Evolutionary conservation across 805 yeast genomes (phyloP), one percentile per base, ranked within the genome.

Genomic region (Wickerhamiella galacta): DNA sequence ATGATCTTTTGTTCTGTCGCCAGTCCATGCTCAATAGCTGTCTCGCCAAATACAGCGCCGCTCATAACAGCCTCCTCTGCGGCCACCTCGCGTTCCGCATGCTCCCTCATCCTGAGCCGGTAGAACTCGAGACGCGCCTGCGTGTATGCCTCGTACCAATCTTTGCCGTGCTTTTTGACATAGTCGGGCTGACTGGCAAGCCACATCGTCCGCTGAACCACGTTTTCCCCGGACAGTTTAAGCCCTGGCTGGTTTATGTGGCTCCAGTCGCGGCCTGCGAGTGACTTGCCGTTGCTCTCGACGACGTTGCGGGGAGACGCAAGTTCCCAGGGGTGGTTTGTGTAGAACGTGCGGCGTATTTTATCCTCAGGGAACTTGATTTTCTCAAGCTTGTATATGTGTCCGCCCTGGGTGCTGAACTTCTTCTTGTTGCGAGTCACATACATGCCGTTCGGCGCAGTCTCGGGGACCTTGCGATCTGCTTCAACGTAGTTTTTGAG

Each of bases 321-420:
- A 34, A 85, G 61, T 57, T 90, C 98, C 98, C 98, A 90, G 5
- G 98, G 98, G 56, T 90, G 98, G 52, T 85, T 95, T 38, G 72
- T 72, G 55, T 75, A 87, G 49, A 90, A 90, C 16, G 78, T 61
- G 30, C 68, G 64, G 59, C 98, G 71, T 44, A 90, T 57, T 45
- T 75, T 72, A 56, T 90, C 98, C 54, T 87, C 90, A 34, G 71
- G 53, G 43, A 66, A 75, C 36, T 53, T 54, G 47, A 79, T 57
- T 40, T 65, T 63, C 26, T 70, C 68, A 8, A 76, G 64, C 41
- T 62, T 57, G 44, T 63, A 61, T 11, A 75, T 58, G 36, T 61
- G 61, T 30, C 36, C 39, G 14, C 43, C 48, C 27, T 41, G 36
- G 10, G 45, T 33, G 30, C 57, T 58, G 33, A 46, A 52, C 27